Conservation (phyloP, 768 basidiomycete species). For the Trametes sanguinea region DNA sequence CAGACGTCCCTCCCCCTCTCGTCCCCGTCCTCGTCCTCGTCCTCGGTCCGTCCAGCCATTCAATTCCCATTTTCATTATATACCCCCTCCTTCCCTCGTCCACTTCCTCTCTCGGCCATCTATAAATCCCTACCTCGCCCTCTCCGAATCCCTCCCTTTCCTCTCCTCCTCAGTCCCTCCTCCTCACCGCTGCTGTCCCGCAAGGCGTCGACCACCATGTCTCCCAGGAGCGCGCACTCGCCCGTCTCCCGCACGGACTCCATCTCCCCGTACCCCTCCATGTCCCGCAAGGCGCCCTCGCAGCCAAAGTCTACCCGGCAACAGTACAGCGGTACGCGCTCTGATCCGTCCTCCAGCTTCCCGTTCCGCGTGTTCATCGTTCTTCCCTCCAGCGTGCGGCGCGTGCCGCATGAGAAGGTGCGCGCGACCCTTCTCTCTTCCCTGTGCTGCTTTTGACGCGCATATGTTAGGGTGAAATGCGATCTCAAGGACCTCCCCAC, state of each 20-base stretch:
- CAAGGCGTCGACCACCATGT: conserved; percentile 47
- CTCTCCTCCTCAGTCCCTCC: conserved; percentile 31
- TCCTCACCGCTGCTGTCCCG: conserved; percentile 28
- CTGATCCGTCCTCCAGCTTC: conserved; percentile 37
- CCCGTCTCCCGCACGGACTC: conserved; percentile 24
- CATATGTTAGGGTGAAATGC: conserved; percentile 72
- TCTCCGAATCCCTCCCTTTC: conserved; percentile 11
- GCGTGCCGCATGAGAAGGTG: conserved; percentile 89
- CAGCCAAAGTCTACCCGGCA: conserved; percentile 31
- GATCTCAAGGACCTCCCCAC: conserved; percentile 84
- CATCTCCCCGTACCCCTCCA: conserved; percentile 21
- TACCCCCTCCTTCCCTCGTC: conserved; percentile 20
- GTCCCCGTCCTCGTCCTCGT: conserved; percentile 14
- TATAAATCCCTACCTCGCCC: conserved; percentile 21
- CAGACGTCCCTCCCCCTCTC: neutral
- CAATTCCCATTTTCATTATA: conserved; percentile 23
- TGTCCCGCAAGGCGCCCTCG: conserved; percentile 25
- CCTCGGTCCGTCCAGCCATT: conserved; percentile 4
- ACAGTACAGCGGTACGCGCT: conserved; percentile 29
- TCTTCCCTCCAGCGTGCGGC: conserved; percentile 85
- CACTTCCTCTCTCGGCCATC: conserved; percentile 16
- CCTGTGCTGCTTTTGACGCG: neutral
- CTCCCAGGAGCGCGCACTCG: conserved; percentile 41
- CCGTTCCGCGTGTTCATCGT: conserved; percentile 38
- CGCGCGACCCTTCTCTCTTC: conserved; percentile 24